Evolutionary conservation across 1,139 yeast species (phyloP), one percentile per base, ranked within the genome.

Genomic region (Debaryomycetaceae sp.): DNA sequence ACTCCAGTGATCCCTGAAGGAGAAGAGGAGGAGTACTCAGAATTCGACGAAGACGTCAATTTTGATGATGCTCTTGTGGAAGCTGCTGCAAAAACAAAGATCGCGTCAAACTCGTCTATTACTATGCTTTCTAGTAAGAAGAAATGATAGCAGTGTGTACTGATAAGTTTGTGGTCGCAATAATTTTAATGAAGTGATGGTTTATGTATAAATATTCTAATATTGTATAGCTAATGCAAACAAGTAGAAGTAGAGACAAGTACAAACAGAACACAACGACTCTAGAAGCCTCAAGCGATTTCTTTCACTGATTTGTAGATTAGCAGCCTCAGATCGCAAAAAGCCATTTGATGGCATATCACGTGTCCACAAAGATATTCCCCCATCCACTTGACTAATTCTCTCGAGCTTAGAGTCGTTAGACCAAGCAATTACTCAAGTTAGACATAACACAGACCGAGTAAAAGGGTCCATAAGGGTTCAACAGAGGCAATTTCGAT

Each of bases 1-100:
- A 64, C 70, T 0, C 70, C 72, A 2, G 42, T 37, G 7, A 14
- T 37, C 5, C 35, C 33, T 8, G 41, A 38, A 24, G 49, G 42
- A 13, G 53, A 34, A 5, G 45, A 44, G 8, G 44, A 35, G 6
- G 48, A 38, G 7, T 43, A 31, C 22, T 30, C 24, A 27, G 14
- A 37, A 9, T 33, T 23, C 27, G 39, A 7, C 23, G 34, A 34
- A 17, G 34, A 36, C 24, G 36, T 34, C 24, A 24, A 24, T 24
- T 6, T 30, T 22, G 31, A 27, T 13, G 17, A 22, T 17, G 36
- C 13, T 11, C 20, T 23, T 24, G 40, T 8, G 22, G 39, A 38
- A 6, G 39, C 34, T 38, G 24, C 31, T 27, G 31, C 31, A 8
- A 14, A 22, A 11, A 11, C 22, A 37, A 22, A 22, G 24, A 36